Evolutionary conservation across 176 grass and related monocot species (phyloP), one percentile per base, ranked within the genome.

Genomic region (Bolboschoenus planiculmis): DNA sequence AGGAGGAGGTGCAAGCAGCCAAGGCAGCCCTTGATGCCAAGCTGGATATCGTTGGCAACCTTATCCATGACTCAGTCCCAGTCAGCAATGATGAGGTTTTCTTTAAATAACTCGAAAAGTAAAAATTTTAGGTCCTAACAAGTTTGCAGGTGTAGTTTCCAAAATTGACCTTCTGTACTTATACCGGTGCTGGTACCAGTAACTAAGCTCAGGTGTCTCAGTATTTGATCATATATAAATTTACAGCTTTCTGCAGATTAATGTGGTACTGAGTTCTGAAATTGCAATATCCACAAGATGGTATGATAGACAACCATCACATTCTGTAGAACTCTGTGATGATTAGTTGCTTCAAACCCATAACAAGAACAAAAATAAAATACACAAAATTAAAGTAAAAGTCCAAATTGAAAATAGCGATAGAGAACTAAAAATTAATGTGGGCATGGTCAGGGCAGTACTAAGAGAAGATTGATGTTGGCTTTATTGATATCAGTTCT

Each of bases 1-100:
- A 95, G 48, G 78, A 37, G 35, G 91, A 95, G 61, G 92, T 99
- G 71, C 91, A 99, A 90, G 91, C 94, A 63, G 91, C 96, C 55
- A 99, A 93, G 87, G 78, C n/a, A 82, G 62, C 86, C 8, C 87
- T 91, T 54, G 89, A 95, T 46, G 78, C 89, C 30, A 94, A 88
- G 57, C 73, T 95, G 13, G 89, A 77, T 30, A 91, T 75, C 5
- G 87, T 98, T 20, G 96, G 92, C 81, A 98, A 98, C 84, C 73
- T 95, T 26, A 89, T 98, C n/a, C 96, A 95, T 15, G 90, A 66
- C 33, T 87, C 90, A 0, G 92, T 98, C 27, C 91, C 96, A 24
- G 20, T 95, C 76, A 91, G 87, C 62, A 77, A 91, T 1, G 90
- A 98, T 2, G 88, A 95, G 96, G 85, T 88, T 46, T 7, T 26